Conservation (phyloP, 495 filamentous ascomycete genomes). For the Lasiosphaeria ovina region DNA sequence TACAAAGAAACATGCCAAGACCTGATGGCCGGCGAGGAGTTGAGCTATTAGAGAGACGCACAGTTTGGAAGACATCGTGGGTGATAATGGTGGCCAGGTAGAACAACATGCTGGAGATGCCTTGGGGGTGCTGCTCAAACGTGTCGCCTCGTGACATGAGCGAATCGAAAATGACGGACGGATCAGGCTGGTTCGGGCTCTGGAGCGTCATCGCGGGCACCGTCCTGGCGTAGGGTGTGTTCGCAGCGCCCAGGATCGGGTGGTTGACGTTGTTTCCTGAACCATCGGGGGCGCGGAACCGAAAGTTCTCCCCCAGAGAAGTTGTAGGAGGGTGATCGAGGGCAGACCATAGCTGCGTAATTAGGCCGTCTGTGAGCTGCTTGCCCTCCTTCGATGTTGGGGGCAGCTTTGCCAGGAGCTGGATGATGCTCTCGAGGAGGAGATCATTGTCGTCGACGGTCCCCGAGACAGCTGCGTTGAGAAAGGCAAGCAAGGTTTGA, state of each 20-base stretch:
- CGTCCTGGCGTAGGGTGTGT: slow-evolving; percentile 64
- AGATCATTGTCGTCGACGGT: slow-evolving; percentile 37
- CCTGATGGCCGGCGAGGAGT: no score
- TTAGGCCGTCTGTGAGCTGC: slow-evolving; percentile 30
- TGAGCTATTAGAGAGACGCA: no score
- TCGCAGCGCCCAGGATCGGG: slow-evolving; percentile 59
- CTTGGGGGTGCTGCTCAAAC: slow-evolving; percentile 61
- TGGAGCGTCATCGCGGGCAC: slow-evolving; percentile 49
- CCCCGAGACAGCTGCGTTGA: slow-evolving; percentile 34
- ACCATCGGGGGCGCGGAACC: slow-evolving; percentile 64
- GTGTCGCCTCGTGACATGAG: slow-evolving; percentile 41
- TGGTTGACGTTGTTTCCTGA: slow-evolving; percentile 60
- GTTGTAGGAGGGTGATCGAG: slow-evolving; percentile 64
- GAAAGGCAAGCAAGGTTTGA: slow-evolving; percentile 33
- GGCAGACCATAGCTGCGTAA: slow-evolving; percentile 62
- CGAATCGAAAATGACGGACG: slow-evolving; percentile 64
- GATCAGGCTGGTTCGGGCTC: slow-evolving; percentile 63
- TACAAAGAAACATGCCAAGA: background rate
- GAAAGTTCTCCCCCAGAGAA: slow-evolving; percentile 40
- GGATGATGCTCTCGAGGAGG: slow-evolving; percentile 42
- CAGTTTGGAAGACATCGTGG: slow-evolving; percentile 58
- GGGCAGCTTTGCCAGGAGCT: slow-evolving; percentile 35
- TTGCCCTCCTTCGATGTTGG: slow-evolving; percentile 30
- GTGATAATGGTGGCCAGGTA: slow-evolving; percentile 81
- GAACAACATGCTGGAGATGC: slow-evolving; percentile 80